Evolutionary conservation across 768 basidiomycete species (phyloP), one percentile per base, ranked within the genome.

Genomic region (Paxillus rubicundulus): DNA sequence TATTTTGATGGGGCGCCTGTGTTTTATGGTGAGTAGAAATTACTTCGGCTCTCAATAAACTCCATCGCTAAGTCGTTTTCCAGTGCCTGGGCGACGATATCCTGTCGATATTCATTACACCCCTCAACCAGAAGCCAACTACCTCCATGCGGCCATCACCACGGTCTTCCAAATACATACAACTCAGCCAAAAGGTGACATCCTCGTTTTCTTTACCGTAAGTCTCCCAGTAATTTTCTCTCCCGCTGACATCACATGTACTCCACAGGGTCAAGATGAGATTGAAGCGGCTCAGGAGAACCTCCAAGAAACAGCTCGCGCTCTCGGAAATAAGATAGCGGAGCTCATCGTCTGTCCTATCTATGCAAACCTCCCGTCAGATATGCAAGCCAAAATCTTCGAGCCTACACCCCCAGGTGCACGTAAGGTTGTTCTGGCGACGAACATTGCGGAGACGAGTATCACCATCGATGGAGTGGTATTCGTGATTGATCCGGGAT

Each of bases 391-490:
- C 34, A 97, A 98, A 74, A 99, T 99, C 51, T 99, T 99, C 70
- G 97, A 99, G 70, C 96, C 97, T 1, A 99, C 97, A 5, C 97
- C 96, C 24, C 24, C 24, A 5, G 24, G 24, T 24, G 24, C 24
- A 24, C 24, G 24, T 52, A 99, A 99, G 73, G 95, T 99, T 43
- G 97, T 99, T 17, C 77, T 99, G 27, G 97, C 97, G 3, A 99
- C 97, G 18, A 99, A 99, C 65, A 98, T 99, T 58, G 97, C 97
- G n/a, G 97, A 99, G 72, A 99, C 97, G 4, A 95, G 92, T 6
- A 99, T 99, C 67, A 99, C 97, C 8, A 99, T 99, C 60, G 97
- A 98, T 49, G 97, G 97, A 27, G 97, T 99, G 6, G 96, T 98
- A 2, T 99, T 97, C 68, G 97, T 99, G 37, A 98, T 24, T 24